Evolutionary conservation across 1,139 yeast genomes (phyloP), one percentile per base, ranked within the genome.

Genomic region (Torulaspora pretoriensis): DNA sequence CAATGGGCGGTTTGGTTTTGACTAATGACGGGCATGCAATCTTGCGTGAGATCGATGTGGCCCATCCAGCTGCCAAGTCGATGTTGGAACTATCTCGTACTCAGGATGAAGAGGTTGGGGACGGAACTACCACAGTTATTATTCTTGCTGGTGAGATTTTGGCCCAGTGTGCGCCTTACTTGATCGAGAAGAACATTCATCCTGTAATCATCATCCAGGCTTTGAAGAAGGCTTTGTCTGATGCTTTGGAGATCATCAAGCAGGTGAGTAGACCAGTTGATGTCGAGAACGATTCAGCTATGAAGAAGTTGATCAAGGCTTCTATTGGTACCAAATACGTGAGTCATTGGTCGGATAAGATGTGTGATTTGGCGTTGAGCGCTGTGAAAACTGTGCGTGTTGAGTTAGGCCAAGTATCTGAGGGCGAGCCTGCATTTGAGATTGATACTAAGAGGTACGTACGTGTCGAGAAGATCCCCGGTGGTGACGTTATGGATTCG

Each of bases 21-120:
- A 94, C 99, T 46, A 94, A 94, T 68, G 99, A 94, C 66, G 99
- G 99, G 6, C 97, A 90, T 66, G 97, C 95, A 8, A 87, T 87
- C 48, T 72, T 87, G 56, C 75, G 95, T 60, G 96, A 87, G 65
- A 86, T 87, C 52, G 95, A 87, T 62, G 95, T 87, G 48, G 85
- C 94, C 2, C 97, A 89, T 64, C 98, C 99, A 4, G 98, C 98
- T 7, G 98, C 99, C 43, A 94, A 94, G 70, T 85, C 96, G 27
- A 94, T 94, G 97, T 86, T 94, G 63, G 98, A 94, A 69, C 77
- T 94, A 57, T 83, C 95, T 59, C 80, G 98, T 70, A 90, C 98
- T 7, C 98, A 92, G 71, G 99, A 94, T 65, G 99, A 94, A 69
- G 98, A 94, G 70, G 97, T 92, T 51, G 98, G 98, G 43, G 98